Evolutionary conservation across 345 rosid genomes (phyloP), one percentile per base, ranked within the genome.

Genomic region (Nasturtium officinale): DNA sequence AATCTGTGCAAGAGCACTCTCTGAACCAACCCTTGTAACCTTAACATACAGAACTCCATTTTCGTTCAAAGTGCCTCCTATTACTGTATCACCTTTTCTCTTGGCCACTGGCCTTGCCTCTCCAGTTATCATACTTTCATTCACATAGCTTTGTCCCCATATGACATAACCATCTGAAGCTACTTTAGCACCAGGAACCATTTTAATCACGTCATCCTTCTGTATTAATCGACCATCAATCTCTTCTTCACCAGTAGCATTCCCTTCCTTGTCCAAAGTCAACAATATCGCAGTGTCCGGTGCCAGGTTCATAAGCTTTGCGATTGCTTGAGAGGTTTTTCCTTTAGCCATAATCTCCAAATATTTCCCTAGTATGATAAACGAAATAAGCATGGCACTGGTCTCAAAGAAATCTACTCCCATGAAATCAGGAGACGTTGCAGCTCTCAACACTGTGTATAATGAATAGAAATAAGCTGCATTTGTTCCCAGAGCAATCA

Each of bases 371-470:
- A 94, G 89, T 38, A 94, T 85, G 80, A 91, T 88, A 64, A 94
- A 88, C 3, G 97, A 88, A 33, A 94, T 91, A 18, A 94, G 93
- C 98, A 94, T 94, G 15, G 98, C 87, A 53, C 98, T 94, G 2
- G 97, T 94, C 81, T 94, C 98, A 30, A 94, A 94, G 82, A 94
- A 89, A 79, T 94, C 98, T 1, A 85, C 82, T 17, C 96, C 90
- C 76, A 59, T 79, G 40, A 87, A 91, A 65, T 79, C 60, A 1
- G 84, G 64, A 67, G 93, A 85, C 1, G 84, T 81, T 25, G 97
- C 89, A 64, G 99, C 89, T 76, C 91, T 88, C 71, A 89, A 60
- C 61, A 91, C 93, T 0, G 88, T 78, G 74, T 94, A 94, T 8
- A 85, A 82, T 0, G 98, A 94, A 78, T 89, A 94, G 66, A 94